A percentile compares a stretch with the other conserved stretches of the same genome.
phyloP scores from a whole-genome alignment of 371 early-diverging fungal genomes.

The Batrachochytrium dendrobatidis region DNA sequence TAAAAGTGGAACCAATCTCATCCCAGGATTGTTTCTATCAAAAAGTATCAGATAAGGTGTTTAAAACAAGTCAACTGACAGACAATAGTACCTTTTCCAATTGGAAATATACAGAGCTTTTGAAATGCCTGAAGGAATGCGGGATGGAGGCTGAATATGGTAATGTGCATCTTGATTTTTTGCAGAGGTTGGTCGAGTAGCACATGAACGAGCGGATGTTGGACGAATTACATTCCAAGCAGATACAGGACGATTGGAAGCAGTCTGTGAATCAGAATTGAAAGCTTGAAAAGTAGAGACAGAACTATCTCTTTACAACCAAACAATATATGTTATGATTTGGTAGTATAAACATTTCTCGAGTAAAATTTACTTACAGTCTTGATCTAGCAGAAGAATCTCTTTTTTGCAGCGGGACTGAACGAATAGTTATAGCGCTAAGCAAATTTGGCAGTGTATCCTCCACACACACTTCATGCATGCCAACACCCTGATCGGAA shows the following conservation, averaged over 20 bases:
- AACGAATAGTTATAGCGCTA: not conserved
- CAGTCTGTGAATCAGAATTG: not conserved
- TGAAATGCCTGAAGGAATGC: not conserved
- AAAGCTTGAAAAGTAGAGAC: not conserved
- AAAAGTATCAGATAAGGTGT: not conserved
- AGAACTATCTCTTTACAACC: not conserved
- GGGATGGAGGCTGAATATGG: too few relatives aligned
- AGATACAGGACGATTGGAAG: not conserved
- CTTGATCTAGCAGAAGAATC: not conserved
- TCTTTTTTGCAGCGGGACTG: conserved; percentile 4
- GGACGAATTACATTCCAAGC: not conserved
- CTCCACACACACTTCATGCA: too few relatives aligned
- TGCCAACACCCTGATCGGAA: too few relatives aligned
- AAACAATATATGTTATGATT: not conserved
- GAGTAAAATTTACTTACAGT: not conserved
- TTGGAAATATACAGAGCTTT: not conserved
- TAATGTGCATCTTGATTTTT: not conserved
- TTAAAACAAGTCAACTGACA: too few relatives aligned
- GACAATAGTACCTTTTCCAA: conserved; percentile 1
- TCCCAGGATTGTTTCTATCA: not conserved
- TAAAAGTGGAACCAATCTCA: not conserved
- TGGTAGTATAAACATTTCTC: not conserved
- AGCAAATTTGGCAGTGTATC: conserved; percentile 1
- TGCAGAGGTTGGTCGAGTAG: conserved; percentile 1
- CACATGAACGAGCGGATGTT: not conserved